Conservation (phyloP, 1,284 basidiomycete genomes). For the Cutaneotrichosporon arboriforme region DNA sequence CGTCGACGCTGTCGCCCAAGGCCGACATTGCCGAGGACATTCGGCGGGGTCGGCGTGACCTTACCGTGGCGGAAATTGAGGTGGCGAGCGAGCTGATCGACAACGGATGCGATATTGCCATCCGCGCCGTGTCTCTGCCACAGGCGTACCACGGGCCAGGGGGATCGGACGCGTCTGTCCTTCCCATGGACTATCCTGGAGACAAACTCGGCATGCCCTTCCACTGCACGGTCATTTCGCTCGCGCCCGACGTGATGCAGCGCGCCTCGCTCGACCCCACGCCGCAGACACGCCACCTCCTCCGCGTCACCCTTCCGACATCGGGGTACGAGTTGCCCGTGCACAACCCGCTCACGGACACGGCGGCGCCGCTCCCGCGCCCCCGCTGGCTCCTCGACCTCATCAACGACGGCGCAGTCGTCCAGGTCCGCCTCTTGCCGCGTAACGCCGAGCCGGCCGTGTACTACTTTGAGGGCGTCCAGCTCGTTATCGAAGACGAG, state of each 20-base stretch:
- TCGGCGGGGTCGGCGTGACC: conserved; percentile 31
- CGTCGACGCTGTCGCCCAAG: conserved; percentile 32
- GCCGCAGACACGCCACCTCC: conserved; percentile 58
- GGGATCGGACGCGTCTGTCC: conserved; percentile 7
- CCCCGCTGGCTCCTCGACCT: conserved; percentile 70
- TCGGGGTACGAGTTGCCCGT: conserved; percentile 69
- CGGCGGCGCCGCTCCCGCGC: conserved; percentile 58
- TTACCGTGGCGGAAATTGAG: conserved; percentile 37
- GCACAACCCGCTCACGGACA: conserved; percentile 72
- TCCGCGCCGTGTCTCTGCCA: conserved; percentile 36
- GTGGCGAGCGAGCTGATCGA: conserved; percentile 30
- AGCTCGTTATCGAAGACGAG: conserved; percentile 61
- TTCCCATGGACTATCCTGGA: conserved; percentile 27
- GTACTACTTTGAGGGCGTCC: conserved; percentile 56
- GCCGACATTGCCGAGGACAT: conserved; percentile 41
- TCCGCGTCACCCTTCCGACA: conserved; percentile 73
- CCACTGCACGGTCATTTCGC: conserved; percentile 50
- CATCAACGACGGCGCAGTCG: conserved; percentile 61
- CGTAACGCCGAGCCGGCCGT: conserved; percentile 14
- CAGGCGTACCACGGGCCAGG: conserved; percentile 22
- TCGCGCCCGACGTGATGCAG: conserved; percentile 72
- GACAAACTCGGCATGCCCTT: conserved; percentile 38
- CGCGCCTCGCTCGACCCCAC: conserved; percentile 53
- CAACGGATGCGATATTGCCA: conserved; percentile 34
- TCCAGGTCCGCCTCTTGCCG: conserved; percentile 58